Base-by-base conservation (phyloP, 1,284 basidiomycete genomes). In the Apiotrichum gracile region DNA sequence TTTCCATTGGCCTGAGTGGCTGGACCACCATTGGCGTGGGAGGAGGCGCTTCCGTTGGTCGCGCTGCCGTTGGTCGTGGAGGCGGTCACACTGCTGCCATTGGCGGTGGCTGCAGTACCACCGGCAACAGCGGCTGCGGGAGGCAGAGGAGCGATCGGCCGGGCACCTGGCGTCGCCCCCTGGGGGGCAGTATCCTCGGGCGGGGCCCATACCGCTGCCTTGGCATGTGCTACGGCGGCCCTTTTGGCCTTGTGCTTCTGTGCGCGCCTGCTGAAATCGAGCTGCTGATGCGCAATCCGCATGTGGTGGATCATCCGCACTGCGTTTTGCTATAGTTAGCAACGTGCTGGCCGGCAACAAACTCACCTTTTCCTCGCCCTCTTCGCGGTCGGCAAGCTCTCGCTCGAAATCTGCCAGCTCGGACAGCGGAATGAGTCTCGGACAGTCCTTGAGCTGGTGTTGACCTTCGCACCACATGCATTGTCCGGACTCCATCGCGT, bases 401-500 rank as follows among this genome's bases (percentile, higher is more conserved):
- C 16, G 7, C 9, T 42, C 33, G 31, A 44, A 48, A 1, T 4
- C 13, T 5, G 34, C 33, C 12, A 57, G 47, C 4, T 48, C 29
- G 6, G 44, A 41, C 26, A 19, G 17, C 0, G 45, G 29, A 2
- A 48, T 12, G 6, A 57, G 45, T 1, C 35, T 14, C 2, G 56
- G 49, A 22, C 56, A 57, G 35, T 57, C 52, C 3, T 41, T 27
- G 10, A 57, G n/a, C 0, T 21, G 10, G 27, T 57, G 56, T 19
- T 47, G 7, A 9, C 40, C 41, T 16, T 48, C 46, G 27, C 56
- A 57, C 56, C 52, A 54, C 37, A 49, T 45, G 22, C 56, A 57
- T 14, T 12, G 22, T 7, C 22, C 29, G 14, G 21, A 13, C 38
- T 31, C 12, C 31, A 31, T 38, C 16, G 1, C 14, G 10, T 26